Percentiles rank a stretch among this genome's conserved stretches.
Conservation (phyloP, 73 alveolate genomes). For the Tetrahymena thermophila region DNA sequence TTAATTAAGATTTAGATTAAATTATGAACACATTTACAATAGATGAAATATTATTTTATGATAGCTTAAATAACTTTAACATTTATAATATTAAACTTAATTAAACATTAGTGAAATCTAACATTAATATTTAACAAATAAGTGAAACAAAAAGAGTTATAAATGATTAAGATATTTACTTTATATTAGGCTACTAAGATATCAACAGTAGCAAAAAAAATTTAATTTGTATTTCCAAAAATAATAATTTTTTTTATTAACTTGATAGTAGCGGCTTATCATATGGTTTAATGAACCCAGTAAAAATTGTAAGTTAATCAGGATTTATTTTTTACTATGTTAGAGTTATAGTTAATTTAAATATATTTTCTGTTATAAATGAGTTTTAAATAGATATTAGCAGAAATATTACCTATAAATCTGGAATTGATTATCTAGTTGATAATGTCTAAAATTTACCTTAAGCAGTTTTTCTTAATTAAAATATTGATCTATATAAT, state of each 20-base stretch:
- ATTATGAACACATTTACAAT: no score
- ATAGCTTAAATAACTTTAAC: no score
- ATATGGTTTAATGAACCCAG: neutral
- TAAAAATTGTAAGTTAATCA: neutral
- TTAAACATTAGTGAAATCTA: neutral
- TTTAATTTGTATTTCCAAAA: neutral
- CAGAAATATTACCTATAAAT: neutral
- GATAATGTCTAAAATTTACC: neutral
- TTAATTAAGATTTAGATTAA: neutral
- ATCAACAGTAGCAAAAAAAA: no score
- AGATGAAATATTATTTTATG: neutral
- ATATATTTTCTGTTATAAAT: neutral
- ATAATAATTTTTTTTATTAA: no score
- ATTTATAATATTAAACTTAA: neutral
- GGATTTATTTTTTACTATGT: neutral
- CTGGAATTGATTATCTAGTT: neutral
- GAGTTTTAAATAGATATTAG: neutral
- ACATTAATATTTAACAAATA: no score
- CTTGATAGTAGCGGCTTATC: neutral
- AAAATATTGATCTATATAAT: no score
- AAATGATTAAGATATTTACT: neutral
- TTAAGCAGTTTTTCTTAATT: neutral
- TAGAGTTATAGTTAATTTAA: no score
- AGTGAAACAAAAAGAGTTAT: neutral
- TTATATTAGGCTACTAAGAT: neutral